These are phyloP conservation scores for Niveomyces coronatus DNA, from an alignment of 2,329 filamentous ascomycete genomes.

Conservation along the genomic window DNA sequence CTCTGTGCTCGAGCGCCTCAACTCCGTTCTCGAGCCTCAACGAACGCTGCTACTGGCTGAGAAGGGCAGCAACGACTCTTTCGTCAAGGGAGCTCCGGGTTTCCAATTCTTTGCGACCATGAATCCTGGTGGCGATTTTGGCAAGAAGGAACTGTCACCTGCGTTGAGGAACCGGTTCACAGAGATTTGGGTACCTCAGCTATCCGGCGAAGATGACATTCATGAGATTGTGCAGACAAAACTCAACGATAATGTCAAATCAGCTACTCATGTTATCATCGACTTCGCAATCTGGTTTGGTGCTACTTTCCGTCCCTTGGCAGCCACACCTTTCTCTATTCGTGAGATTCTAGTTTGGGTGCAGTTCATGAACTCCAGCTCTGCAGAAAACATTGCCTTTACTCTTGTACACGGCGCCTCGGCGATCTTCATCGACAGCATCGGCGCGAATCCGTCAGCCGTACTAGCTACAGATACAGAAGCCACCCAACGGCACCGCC, in stretches of 20 bases:
- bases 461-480: slow-evolving; percentile 63
- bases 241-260: slow-evolving; percentile 44
- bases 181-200: slow-evolving; percentile 92
- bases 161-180: slow-evolving; percentile 94
- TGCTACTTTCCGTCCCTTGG: slow-evolving; percentile 62
- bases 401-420: slow-evolving; percentile 73
- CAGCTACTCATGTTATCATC: slow-evolving; percentile 61
- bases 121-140: slow-evolving; percentile 98
- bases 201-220: slow-evolving; percentile 78
- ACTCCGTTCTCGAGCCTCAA: slow-evolving; percentile 87
- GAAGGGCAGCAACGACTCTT: slow-evolving; percentile 78
- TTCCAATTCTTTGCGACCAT: slow-evolving; percentile 98
- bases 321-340: slow-evolving; percentile 73
- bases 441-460: slow-evolving; percentile 90
- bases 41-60: slow-evolving; percentile 83
- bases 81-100: slow-evolving; percentile 61
- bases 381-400: slow-evolving; percentile 32
- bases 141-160: slow-evolving; percentile 93
- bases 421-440: slow-evolving; percentile 90
- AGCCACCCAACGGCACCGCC: slow-evolving; percentile 60
- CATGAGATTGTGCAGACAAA: slow-evolving; percentile 77
- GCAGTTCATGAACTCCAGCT: slow-evolving; percentile 71
- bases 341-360: slow-evolving; percentile 91
- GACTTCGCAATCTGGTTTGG: slow-evolving; percentile 92
- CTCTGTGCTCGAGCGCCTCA: slow-evolving; percentile 89